Conservation (phyloP, 306 rosid genomes). For the Trichosanthes cucumerina region DNA sequence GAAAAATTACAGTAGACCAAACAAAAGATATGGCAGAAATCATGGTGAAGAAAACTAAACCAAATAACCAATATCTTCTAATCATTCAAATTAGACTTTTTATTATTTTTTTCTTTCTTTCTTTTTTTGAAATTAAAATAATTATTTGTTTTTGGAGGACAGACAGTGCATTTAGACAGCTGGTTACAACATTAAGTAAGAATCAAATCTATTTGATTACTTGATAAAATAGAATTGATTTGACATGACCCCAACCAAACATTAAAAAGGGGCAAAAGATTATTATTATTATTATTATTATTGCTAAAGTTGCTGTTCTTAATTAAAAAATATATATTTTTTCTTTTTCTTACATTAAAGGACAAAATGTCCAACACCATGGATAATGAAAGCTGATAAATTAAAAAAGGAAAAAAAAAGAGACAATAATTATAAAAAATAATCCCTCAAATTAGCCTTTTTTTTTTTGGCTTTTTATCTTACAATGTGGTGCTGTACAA, state of each 20-base stretch:
- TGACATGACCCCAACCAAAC: conserved; percentile 49
- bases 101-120: not conserved
- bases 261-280: conserved; percentile 6
- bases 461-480: conserved; percentile 29
- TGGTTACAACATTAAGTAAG: conserved; percentile 68
- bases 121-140: not conserved
- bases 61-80: conserved; percentile 30
- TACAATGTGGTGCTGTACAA: conserved; percentile 46
- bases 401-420: not conserved
- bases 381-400: conserved; percentile 21
- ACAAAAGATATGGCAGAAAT: conserved; percentile 25
- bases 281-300: conserved; percentile 16
- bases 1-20: conserved; percentile 28
- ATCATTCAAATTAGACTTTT: conserved; percentile 62
- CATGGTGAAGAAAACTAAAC: conserved; percentile 41
- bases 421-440: not conserved
- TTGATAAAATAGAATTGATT: conserved; percentile 32
- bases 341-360: conserved; percentile 15
- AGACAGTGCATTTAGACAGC: conserved; percentile 76
- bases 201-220: conserved; percentile 64
- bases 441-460: conserved; percentile 40
- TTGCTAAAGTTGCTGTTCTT: not conserved
- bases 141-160: not conserved
- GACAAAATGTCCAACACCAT: conserved; percentile 21
- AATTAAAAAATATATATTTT: not conserved